Evolutionary conservation across 2,329 filamentous ascomycete genomes (phyloP).

Genomic region (Apiospora aurea): DNA sequence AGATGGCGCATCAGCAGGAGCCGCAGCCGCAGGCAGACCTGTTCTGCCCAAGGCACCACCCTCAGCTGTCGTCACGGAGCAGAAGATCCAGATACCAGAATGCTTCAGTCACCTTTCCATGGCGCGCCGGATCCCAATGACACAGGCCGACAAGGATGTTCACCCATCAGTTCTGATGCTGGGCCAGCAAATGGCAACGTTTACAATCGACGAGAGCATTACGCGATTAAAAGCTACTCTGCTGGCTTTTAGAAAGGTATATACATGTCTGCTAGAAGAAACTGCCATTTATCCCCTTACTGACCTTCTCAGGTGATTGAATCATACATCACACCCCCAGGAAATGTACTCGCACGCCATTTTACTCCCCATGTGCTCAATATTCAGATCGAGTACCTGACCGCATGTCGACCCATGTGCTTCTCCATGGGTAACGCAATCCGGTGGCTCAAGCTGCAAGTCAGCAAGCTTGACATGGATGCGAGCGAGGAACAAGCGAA

Average conservation of each 20-base stretch:
- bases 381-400: slow-evolving; percentile 93
- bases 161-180: slow-evolving; percentile 86
- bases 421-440: slow-evolving; percentile 98
- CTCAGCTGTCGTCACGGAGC: slow-evolving; percentile 52
- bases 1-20: slow-evolving; percentile 41
- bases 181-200: slow-evolving; percentile 89
- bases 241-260: slow-evolving; percentile 86
- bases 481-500: slow-evolving; percentile 84
- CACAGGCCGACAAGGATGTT: slow-evolving; percentile 75
- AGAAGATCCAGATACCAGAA: slow-evolving; percentile 72
- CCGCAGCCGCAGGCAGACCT: slow-evolving; percentile 39
- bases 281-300: neutral
- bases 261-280: slow-evolving; percentile 30
- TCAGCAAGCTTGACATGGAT: slow-evolving; percentile 89
- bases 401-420: slow-evolving; percentile 92
- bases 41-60: slow-evolving; percentile 43
- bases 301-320: slow-evolving; percentile 73
- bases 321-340: slow-evolving; percentile 87
- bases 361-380: slow-evolving; percentile 90
- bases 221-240: slow-evolving; percentile 87
- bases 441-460: slow-evolving; percentile 89
- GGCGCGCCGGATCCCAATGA: slow-evolving; percentile 61
- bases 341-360: slow-evolving; percentile 86
- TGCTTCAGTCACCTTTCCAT: slow-evolving; percentile 86
- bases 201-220: slow-evolving; percentile 88